phyloP scores from a whole-genome alignment of 2,329 filamentous ascomycete species.

The Metarhizium robertsii region DNA sequence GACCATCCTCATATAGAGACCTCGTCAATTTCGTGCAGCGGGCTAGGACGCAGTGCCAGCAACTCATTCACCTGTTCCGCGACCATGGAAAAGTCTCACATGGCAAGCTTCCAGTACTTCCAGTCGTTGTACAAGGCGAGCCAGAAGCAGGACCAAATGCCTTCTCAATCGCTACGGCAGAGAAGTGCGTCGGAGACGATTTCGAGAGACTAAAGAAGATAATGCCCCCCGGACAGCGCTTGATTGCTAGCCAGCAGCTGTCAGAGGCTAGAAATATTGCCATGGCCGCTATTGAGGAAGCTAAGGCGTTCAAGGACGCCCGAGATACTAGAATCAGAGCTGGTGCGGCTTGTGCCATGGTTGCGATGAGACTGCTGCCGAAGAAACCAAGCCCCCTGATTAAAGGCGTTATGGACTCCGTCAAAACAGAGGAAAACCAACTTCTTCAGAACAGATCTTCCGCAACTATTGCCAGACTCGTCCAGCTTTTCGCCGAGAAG shows the following conservation, averaged over 20 bases:
- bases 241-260: conserved; percentile 73
- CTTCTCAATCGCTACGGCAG: conserved; percentile 79
- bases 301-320: conserved; percentile 66
- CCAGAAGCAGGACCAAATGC: conserved; percentile 83
- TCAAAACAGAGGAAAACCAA: conserved; percentile 88
- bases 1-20: conserved; percentile 78
- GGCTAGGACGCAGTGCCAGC: conserved; percentile 82
- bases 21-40: conserved; percentile 84
- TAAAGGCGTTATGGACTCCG: conserved; percentile 96
- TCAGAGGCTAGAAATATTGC: conserved; percentile 67
- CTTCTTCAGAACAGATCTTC: conserved; percentile 84
- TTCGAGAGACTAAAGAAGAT: conserved; percentile 81
- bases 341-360: conserved; percentile 75
- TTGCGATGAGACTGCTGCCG: conserved; percentile 78
- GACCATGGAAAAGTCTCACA: conserved; percentile 77
- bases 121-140: conserved; percentile 90
- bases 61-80: conserved; percentile 82
- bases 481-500: conserved; percentile 75
- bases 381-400: conserved; percentile 92
- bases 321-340: conserved; percentile 82
- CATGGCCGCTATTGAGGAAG: conserved; percentile 66
- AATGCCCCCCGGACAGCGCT: conserved; percentile 79
- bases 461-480: conserved; percentile 70
- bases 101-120: conserved; percentile 66
- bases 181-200: conserved; percentile 77